A percentile compares a stretch with the other conserved stretches of the same genome.
Conservation (phyloP, 257 asterid genomes). For the Thymus quinquecostatus region DNA sequence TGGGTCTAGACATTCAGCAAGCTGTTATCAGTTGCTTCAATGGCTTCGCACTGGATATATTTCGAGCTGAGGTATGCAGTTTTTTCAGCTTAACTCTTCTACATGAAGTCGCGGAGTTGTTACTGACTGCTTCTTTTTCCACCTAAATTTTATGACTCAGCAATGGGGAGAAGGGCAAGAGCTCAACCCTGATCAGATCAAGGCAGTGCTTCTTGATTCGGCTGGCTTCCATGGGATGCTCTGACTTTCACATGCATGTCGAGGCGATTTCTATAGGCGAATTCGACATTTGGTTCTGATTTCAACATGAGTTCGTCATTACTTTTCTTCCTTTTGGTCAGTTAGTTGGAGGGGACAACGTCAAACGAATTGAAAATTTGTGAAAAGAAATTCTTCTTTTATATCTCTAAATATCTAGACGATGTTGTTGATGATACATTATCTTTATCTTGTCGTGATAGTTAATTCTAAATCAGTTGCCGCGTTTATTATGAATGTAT, state of each 20-base stretch:
- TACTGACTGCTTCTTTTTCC: neutral
- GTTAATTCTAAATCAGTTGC: neutral
- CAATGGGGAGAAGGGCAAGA: constrained; percentile 85
- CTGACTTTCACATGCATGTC: no score
- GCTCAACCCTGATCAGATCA: constrained; percentile 78
- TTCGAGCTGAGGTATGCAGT: constrained; percentile 65
- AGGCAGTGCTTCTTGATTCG: constrained; percentile 74
- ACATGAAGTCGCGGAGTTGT: neutral
- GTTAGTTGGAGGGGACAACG: no score
- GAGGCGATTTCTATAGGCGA: no score
- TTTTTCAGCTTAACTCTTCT: neutral
- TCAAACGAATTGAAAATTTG: neutral
- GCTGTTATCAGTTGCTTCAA: constrained; percentile 82
- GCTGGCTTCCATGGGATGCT: constrained; percentile 78
- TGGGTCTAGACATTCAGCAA: constrained; percentile 72
- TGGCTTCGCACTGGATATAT: constrained; percentile 66
- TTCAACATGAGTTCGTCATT: neutral
- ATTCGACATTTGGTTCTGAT: no score
- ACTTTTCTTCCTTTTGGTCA: neutral
- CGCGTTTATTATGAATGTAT: no score
- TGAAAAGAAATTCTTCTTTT: neutral
- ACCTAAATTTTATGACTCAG: constrained; percentile 37
- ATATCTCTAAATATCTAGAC: neutral
- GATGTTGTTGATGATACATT: neutral
- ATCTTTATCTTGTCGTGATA: neutral